A percentile compares a stretch with the other conserved stretches of the same genome.
These are phyloP conservation scores for Apiotrichum akiyoshidainum DNA, from an alignment of 1,284 basidiomycete species.

Conservation along the genomic window DNA sequence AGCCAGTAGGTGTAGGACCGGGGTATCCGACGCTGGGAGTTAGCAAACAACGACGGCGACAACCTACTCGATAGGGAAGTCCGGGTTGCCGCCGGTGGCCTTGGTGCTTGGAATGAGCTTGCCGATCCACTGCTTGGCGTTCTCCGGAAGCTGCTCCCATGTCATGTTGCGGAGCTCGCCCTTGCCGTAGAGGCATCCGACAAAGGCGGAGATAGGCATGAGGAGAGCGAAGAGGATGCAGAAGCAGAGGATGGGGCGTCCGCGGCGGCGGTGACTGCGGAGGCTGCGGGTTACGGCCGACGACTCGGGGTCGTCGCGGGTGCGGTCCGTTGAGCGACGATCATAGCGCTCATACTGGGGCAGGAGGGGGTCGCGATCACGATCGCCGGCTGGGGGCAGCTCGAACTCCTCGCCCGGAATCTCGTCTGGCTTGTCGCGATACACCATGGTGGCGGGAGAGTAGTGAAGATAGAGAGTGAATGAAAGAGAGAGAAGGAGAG, in stretches of 20 bases:
- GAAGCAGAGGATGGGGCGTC: slow-evolving; percentile 24
- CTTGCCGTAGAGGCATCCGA: slow-evolving; percentile 25
- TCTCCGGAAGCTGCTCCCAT: slow-evolving; percentile 37
- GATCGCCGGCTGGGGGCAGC: slow-evolving; percentile 24
- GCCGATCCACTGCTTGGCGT: slow-evolving; percentile 37
- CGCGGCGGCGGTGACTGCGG: slow-evolving; percentile 7
- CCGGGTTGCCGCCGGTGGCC: slow-evolving; percentile 19
- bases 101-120: slow-evolving; percentile 19
- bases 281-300: neutral
- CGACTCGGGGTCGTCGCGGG: neutral
- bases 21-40: slow-evolving; percentile 65
- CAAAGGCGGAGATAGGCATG: slow-evolving; percentile 24
- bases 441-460: slow-evolving; percentile 11
- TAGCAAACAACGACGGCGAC: slow-evolving; percentile 11
- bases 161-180: slow-evolving; percentile 20
- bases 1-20: slow-evolving; percentile 78
- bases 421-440: slow-evolving; percentile 20
- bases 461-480: neutral
- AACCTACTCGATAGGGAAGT: slow-evolving; percentile 48
- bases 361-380: slow-evolving; percentile 37
- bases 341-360: slow-evolving; percentile 28
- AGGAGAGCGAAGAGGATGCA: slow-evolving; percentile 29
- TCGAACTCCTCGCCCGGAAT: slow-evolving; percentile 30
- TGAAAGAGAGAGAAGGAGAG: neutral
- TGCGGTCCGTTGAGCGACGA: neutral